phyloP scores from a whole-genome alignment of 371 early-diverging fungal species.

The Actinomortierella ambigua region DNA sequence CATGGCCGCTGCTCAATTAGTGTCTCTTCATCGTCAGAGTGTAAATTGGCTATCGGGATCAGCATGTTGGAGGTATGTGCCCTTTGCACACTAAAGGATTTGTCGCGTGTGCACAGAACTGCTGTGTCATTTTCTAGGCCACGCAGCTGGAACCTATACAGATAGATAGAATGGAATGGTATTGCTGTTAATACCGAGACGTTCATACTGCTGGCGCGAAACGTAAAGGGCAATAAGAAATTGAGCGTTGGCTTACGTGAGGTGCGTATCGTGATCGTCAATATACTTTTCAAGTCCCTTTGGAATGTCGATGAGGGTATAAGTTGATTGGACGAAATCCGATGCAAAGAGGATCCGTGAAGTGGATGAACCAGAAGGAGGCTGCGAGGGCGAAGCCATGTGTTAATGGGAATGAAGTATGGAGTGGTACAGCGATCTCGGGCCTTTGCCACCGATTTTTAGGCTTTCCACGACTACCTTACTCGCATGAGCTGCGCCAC shows the following conservation, averaged over 20 bases:
- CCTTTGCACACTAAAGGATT: constrained; percentile 35
- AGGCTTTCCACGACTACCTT: no score
- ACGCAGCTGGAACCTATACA: constrained; percentile 31
- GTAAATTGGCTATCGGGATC: constrained; percentile 19
- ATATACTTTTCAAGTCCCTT: constrained; percentile 17
- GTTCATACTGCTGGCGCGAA: no score
- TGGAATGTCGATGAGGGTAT: constrained; percentile 30
- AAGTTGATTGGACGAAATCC: constrained; percentile 35
- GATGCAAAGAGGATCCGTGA: constrained; percentile 33
- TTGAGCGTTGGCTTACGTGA: no score
- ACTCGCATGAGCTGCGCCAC: no score
- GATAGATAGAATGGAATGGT: no score
- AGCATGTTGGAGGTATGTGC: constrained; percentile 47
- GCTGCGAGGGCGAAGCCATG: constrained; percentile 43
- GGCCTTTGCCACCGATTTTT: no score
- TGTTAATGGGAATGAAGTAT: no score
- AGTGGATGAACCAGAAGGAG: constrained; percentile 33
- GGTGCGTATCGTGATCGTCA: background rate
- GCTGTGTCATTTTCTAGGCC: constrained; percentile 43
- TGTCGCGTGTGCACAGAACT: constrained; percentile 32
- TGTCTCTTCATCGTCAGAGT: no score
- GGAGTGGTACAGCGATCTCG: no score
- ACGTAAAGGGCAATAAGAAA: no score
- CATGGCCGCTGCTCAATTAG: no score
- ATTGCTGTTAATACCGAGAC: no score